These are phyloP conservation scores for Cymodocea nodosa DNA, from an alignment of 116 monocot species.

Conservation along the genomic window DNA sequence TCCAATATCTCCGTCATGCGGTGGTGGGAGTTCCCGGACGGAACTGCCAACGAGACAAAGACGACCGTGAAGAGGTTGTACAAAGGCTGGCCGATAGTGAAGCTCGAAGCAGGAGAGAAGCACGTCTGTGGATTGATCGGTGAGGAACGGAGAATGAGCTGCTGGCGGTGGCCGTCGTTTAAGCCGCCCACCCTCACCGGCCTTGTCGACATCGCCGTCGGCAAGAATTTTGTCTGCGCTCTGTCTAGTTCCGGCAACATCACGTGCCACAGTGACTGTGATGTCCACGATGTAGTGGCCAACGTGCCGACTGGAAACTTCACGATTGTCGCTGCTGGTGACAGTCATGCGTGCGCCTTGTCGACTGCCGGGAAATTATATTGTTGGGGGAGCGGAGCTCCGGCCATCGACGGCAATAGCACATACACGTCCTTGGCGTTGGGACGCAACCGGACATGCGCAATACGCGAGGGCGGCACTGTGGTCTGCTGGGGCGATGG, in stretches of 20 bases:
- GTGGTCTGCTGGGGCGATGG: slow-evolving; percentile 44
- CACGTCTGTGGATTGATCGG: slow-evolving; percentile 62
- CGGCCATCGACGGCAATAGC: not conserved
- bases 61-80: slow-evolving; percentile 36
- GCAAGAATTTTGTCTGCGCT: slow-evolving; percentile 59
- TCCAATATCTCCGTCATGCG: not conserved
- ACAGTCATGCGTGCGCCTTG: slow-evolving; percentile 43
- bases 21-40: slow-evolving; percentile 4
- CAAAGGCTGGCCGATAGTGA: slow-evolving; percentile 23
- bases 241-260: slow-evolving; percentile 3
- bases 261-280: slow-evolving; percentile 34
- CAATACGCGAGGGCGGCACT: slow-evolving; percentile 15
- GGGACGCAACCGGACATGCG: slow-evolving; percentile 46
- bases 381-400: slow-evolving; percentile 62
- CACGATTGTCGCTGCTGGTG: slow-evolving; percentile 34
- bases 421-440: slow-evolving; percentile 27
- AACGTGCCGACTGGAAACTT: slow-evolving; percentile 22
- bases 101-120: slow-evolving; percentile 33
- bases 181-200: slow-evolving; percentile 4
- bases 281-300: slow-evolving; percentile 13
- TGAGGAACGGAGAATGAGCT: slow-evolving; percentile 8
- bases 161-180: slow-evolving; percentile 75
- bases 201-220: slow-evolving; percentile 48
- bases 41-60: not conserved
- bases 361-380: slow-evolving; percentile 3